phyloP scores from a whole-genome alignment of 257 asterid genomes.

The Ajuga chamaepitys region DNA sequence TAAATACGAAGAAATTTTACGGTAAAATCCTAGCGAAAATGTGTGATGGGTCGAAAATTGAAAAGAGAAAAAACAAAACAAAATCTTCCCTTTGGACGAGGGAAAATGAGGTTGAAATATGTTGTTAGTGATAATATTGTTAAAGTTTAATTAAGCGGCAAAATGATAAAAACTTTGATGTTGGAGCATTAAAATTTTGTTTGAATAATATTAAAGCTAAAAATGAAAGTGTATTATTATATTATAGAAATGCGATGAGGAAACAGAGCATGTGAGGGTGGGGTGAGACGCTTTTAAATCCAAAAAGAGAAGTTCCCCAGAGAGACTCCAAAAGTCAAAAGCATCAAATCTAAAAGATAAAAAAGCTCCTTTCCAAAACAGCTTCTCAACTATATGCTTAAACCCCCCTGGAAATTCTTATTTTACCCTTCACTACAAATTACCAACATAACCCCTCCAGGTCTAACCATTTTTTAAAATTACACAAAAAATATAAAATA shows the following conservation, averaged over 20 bases:
- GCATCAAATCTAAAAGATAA: constrained; percentile 61
- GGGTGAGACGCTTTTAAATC: constrained; percentile 73
- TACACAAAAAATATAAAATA: too few relatives aligned
- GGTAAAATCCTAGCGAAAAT: too few relatives aligned
- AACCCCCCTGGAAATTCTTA: not conserved
- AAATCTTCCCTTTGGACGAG: too few relatives aligned
- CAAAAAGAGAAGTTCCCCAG: constrained; percentile 77
- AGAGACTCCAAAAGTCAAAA: constrained; percentile 68
- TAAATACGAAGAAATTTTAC: too few relatives aligned
- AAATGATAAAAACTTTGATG: constrained; percentile 1
- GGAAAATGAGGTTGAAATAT: not conserved
- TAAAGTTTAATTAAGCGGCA: not conserved
- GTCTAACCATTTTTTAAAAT: too few relatives aligned
- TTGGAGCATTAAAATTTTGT: not conserved
- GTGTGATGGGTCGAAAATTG: too few relatives aligned
- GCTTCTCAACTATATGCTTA: constrained; percentile 1
- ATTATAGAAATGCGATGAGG: constrained; percentile 24
- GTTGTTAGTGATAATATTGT: not conserved
- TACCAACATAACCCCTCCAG: too few relatives aligned
- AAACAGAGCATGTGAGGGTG: constrained; percentile 86
- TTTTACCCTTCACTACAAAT: not conserved
- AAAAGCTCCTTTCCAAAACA: constrained; percentile 57
- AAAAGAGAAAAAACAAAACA: too few relatives aligned
- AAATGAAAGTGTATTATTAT: not conserved
- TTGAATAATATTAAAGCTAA: not conserved